Base-by-base conservation (phyloP, 2,329 filamentous ascomycete genomes). In the Trichoderma brevicompactum region DNA sequence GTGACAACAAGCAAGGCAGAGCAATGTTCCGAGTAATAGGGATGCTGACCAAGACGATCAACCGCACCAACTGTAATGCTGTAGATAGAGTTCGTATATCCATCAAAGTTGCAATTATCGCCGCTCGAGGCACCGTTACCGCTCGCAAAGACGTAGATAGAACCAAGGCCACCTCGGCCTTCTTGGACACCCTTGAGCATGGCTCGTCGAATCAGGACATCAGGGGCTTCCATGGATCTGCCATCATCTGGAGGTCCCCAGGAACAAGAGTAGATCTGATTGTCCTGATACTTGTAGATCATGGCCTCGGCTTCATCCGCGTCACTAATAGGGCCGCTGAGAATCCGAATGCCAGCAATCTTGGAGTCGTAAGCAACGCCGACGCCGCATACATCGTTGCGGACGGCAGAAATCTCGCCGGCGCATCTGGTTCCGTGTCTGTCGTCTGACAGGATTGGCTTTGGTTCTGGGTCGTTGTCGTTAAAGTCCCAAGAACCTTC, bases 81-180 rank as follows among this genome's bases (percentile, higher is more conserved):
- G 83, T 98, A 99, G 72, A 99, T 99, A 75, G 94, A 97, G 81
- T 99, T 99, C 66, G 95, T 99, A 79, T 99, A 99, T 44, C 95
- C 95, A 75, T 99, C 95, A 76, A 99, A 99, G 77, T 99, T 99
- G 84, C 95, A 99, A 79, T 99, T 98, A 77, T 99, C 95, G 53
- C 92, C 94, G 69, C 82, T 87, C 3, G 83, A 82, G 9, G 94
- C 96, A 65, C 95, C 95, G 74, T 99, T 99, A 66, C 95, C 95
- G 70, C 94, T 79, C 49, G 95, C 95, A 77, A 99, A 99, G 63
- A 99, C 95, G 73, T 93, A 99, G 70, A 99, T 91, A 34, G 92
- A 96, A 8, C 95, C 95, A 61, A 89, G 87, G 3, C 93, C 92
- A 56, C 81, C 83, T 59, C 95, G 90, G 48, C 95, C 95, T 66